phyloP scores from a whole-genome alignment of 1,284 basidiomycete species.

The Cerioporus squamosus region DNA sequence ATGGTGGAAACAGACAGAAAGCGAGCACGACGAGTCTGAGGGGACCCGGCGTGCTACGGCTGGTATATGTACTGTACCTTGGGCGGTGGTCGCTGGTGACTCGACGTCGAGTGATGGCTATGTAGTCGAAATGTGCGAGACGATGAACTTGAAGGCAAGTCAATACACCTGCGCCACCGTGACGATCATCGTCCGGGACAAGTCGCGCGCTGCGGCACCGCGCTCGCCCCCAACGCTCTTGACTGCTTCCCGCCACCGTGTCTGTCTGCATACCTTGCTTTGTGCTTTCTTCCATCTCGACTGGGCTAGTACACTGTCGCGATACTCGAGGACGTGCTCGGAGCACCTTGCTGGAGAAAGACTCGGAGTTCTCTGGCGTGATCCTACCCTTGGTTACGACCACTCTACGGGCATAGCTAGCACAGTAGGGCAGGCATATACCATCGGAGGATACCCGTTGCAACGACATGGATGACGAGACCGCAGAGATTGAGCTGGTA shows the following conservation, averaged over 20 bases:
- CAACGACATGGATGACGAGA: slow-evolving; percentile 70
- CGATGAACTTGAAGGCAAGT: not conserved
- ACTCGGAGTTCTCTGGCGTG: too few species aligned
- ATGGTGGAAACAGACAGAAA: slow-evolving; percentile 12
- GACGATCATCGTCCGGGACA: not conserved
- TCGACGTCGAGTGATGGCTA: not conserved
- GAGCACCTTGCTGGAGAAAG: too few species aligned
- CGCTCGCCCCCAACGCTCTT: not conserved
- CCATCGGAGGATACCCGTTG: not conserved
- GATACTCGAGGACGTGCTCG: too few species aligned
- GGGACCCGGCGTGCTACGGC: not conserved
- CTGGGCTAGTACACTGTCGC: too few species aligned
- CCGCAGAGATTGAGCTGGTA: slow-evolving; percentile 78
- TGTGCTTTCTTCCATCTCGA: too few species aligned
- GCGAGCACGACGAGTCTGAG: not conserved
- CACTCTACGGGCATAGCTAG: too few species aligned
- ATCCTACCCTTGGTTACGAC: too few species aligned
- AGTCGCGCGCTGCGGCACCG: not conserved
- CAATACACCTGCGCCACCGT: slow-evolving; percentile 1
- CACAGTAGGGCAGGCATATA: too few species aligned
- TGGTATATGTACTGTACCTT: not conserved
- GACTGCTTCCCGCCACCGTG: not conserved
- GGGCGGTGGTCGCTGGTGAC: not conserved
- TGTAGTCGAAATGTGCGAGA: not conserved
- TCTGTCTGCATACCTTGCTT: too few species aligned